phyloP scores from a whole-genome alignment of 495 filamentous ascomycete species.

The Penicillium nucicola region DNA sequence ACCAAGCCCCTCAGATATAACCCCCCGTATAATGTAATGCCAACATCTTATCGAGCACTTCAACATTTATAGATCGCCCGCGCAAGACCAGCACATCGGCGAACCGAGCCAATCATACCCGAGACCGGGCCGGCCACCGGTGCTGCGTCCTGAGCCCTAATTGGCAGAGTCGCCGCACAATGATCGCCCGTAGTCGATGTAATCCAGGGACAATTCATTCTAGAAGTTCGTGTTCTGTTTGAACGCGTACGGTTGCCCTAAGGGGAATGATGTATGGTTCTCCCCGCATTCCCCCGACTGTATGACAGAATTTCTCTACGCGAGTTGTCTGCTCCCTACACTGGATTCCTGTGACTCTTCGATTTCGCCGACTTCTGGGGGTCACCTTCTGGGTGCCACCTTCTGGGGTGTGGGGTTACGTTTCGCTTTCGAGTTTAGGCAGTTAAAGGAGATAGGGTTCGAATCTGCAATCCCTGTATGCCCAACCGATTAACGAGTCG shows the following conservation, averaged over 20 bases:
- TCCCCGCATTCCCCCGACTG: constrained; percentile 22
- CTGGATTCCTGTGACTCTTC: too few species aligned
- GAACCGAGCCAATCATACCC: constrained; percentile 16
- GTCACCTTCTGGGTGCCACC: too few species aligned
- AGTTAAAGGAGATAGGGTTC: not conserved
- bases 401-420: not conserved
- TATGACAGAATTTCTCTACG: too few species aligned
- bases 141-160: constrained; percentile 13
- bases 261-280: constrained; percentile 14
- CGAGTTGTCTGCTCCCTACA: too few species aligned
- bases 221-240: constrained; percentile 14
- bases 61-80: constrained; percentile 23
- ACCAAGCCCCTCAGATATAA: constrained; percentile 4
- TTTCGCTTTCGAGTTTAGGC: not conserved
- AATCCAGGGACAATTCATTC: constrained; percentile 21
- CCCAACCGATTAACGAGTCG: too few species aligned
- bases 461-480: not conserved
- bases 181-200: constrained; percentile 14
- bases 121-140: constrained; percentile 25
- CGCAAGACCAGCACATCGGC: constrained; percentile 15
- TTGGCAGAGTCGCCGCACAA: constrained; percentile 11
- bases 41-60: constrained; percentile 19
- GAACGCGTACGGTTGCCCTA: constrained; percentile 23
- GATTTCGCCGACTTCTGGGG: not conserved
- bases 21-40: constrained; percentile 15